Evolutionary conservation across 73 alveolate species (phyloP).

Genomic region (Stentor roeselii): DNA sequence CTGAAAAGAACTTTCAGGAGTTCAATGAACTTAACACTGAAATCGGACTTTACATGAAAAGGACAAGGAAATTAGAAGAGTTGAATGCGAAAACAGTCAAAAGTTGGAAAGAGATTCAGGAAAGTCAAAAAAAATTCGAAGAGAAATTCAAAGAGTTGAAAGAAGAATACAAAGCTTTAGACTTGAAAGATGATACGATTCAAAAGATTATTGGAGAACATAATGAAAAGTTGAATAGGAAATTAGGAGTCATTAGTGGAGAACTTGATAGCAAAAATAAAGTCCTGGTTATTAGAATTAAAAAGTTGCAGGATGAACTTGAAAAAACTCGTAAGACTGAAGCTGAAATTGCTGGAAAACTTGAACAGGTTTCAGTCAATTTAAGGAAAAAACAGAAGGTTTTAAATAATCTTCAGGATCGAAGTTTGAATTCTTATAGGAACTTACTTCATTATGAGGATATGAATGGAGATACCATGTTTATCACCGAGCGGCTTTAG

Average conservation of each 20-base stretch:
- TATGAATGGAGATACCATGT: too few relatives aligned
- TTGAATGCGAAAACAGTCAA: not conserved
- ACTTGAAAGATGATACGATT: not conserved
- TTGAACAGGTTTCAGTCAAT: not conserved
- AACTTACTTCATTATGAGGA: too few relatives aligned
- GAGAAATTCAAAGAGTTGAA: not conserved
- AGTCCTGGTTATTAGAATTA: too few relatives aligned
- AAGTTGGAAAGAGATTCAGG: not conserved
- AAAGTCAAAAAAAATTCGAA: not conserved
- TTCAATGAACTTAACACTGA: not conserved
- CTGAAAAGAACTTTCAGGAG: not conserved
- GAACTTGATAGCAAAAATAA: not conserved
- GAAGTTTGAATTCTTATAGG: not conserved
- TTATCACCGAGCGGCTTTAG: too few relatives aligned
- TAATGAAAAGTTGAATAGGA: too few relatives aligned
- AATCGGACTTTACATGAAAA: not conserved
- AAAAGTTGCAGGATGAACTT: not conserved
- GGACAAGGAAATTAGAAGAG: too few relatives aligned
- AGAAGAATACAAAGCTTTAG: not conserved
- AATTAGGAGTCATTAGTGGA: not conserved
- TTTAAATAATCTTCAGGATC: not conserved
- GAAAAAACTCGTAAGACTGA: not conserved
- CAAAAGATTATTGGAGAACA: not conserved
- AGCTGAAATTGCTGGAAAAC: not conserved
- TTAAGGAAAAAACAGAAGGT: not conserved